These are phyloP conservation scores for Candolleomyces aberdarensis DNA, from an alignment of 768 basidiomycete species.

Conservation along the genomic window DNA sequence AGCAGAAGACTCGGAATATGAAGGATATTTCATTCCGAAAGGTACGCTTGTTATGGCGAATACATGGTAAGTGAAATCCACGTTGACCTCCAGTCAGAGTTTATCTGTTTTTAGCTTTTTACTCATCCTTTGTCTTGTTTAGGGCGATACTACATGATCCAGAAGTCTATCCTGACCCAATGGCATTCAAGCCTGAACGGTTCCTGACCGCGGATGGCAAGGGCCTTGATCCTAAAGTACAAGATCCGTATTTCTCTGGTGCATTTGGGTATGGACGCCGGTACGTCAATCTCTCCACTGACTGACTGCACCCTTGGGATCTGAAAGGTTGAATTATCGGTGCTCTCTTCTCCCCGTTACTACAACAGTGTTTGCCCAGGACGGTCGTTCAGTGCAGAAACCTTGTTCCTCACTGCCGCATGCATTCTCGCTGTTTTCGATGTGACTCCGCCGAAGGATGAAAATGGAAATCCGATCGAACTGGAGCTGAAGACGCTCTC, in stretches of 20 bases:
- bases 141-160: conserved; percentile 1
- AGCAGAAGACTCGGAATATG: conserved; percentile 13
- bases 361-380: neutral
- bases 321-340: neutral
- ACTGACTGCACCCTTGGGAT: neutral
- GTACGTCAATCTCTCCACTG: neutral
- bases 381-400: conserved; percentile 4
- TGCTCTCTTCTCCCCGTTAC: neutral
- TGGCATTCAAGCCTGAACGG: neutral
- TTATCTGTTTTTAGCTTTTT: neutral
- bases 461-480: neutral
- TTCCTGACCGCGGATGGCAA: neutral
- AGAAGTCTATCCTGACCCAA: neutral
- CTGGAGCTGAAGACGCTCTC: neutral
- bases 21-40: conserved; percentile 20
- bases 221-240: neutral
- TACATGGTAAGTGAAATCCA: conserved; percentile 9
- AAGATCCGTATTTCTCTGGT: conserved; percentile 1
- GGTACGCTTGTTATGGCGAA: conserved; percentile 18
- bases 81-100: neutral
- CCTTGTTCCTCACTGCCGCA: conserved; percentile 10
- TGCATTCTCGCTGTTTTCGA: conserved; percentile 4
- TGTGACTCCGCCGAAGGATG: neutral
- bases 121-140: neutral
- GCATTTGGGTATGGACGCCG: conserved; percentile 17